These are phyloP conservation scores for Dothidotthia symphoricarpi DNA, from an alignment of 2,329 filamentous ascomycete genomes.

Conservation along the genomic window DNA sequence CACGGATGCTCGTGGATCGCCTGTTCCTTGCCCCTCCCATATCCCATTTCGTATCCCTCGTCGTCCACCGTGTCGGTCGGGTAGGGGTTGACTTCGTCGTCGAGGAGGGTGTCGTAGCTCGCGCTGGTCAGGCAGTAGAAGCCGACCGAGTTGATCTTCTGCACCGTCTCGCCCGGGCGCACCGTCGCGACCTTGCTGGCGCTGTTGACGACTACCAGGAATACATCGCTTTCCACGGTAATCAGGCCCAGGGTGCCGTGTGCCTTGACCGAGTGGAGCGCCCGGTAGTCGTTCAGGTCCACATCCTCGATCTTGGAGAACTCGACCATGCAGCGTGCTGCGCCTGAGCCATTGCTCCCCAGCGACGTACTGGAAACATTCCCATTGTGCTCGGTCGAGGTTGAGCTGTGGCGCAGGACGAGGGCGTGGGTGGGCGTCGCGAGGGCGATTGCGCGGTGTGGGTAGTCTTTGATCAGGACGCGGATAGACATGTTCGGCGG, in stretches of 20 bases:
- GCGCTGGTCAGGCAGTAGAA: constrained; percentile 88
- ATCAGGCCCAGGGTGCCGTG: constrained; percentile 88
- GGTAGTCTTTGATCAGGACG: constrained; percentile 81
- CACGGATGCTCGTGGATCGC: constrained; percentile 80
- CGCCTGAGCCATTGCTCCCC: constrained; percentile 39
- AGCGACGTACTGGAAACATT: constrained; percentile 59
- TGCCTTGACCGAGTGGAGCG: constrained; percentile 69
- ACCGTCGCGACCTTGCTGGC: constrained; percentile 77
- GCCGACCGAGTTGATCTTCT: constrained; percentile 80
- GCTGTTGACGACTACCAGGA: constrained; percentile 83
- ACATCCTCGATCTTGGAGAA: constrained; percentile 66
- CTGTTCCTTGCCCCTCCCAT: constrained; percentile 62
- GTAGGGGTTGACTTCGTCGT: constrained; percentile 58
- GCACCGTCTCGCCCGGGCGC: constrained; percentile 82
- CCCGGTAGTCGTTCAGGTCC: constrained; percentile 73
- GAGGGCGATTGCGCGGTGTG: constrained; percentile 83
- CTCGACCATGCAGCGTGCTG: constrained; percentile 78
- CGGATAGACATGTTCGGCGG: constrained; percentile 54
- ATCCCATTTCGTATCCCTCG: constrained; percentile 54
- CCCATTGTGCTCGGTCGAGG: constrained; percentile 54
- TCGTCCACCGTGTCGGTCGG: constrained; percentile 54
- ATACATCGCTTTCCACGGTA: constrained; percentile 78
- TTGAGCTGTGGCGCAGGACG: constrained; percentile 75
- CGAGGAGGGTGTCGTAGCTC: constrained; percentile 75
- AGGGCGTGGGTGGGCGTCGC: constrained; percentile 76